Evolutionary conservation across 805 yeast genomes (phyloP).

Genomic region (Grigorovia transvaalensis): DNA sequence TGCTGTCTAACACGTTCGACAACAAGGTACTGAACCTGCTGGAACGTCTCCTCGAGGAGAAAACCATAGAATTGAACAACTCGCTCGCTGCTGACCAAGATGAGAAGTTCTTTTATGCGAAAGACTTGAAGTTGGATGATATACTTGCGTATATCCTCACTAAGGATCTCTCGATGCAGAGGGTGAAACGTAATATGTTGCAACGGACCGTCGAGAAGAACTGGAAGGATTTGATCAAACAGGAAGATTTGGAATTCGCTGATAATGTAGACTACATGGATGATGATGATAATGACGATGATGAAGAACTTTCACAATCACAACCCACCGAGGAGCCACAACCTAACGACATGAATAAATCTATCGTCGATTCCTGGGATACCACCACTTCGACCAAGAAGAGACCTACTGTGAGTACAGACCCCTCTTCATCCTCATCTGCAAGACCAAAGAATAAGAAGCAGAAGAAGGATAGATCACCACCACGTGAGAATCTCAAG

Average conservation of each 20-base stretch:
- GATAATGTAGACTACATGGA: conserved; percentile 16
- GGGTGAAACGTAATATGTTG: conserved; percentile 57
- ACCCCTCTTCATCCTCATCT: conserved; percentile 29
- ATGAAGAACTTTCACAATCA: conserved; percentile 26
- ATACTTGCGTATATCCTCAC: conserved; percentile 49
- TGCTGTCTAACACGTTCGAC: conserved; percentile 34
- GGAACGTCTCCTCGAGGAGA: conserved; percentile 48
- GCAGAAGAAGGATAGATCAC: conserved; percentile 47
- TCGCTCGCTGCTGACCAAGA: conserved; percentile 28
- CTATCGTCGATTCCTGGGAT: conserved; percentile 66
- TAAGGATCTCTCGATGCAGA: conserved; percentile 53
- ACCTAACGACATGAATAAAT: conserved; percentile 59
- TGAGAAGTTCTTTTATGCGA: conserved; percentile 44
- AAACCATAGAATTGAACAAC: conserved; percentile 28
- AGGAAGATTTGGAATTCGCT: conserved; percentile 49
- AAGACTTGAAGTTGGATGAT: conserved; percentile 43
- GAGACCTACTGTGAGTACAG: neutral
- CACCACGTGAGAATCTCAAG: conserved; percentile 57
- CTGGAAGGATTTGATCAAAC: conserved; percentile 43
- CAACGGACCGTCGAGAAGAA: conserved; percentile 56
- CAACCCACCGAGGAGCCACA: neutral
- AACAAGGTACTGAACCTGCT: conserved; percentile 47
- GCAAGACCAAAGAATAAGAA: conserved; percentile 39
- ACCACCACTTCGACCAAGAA: neutral
- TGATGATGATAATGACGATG: conserved; percentile 30